phyloP scores from a whole-genome alignment of 2,329 filamentous ascomycete genomes.

The Colletotrichum camelliae region DNA sequence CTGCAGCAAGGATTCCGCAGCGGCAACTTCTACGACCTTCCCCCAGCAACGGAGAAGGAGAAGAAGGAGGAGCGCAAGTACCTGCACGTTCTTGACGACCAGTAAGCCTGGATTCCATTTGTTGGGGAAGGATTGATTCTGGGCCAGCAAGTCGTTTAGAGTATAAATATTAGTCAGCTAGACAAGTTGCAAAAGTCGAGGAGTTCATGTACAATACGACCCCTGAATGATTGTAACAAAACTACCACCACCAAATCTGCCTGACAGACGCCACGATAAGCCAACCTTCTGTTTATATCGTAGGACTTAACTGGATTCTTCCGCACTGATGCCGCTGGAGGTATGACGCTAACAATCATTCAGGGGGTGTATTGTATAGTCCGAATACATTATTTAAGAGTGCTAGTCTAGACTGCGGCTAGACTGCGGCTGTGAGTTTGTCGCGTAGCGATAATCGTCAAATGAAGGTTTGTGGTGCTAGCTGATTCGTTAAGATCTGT shows the following conservation, averaged over 20 bases:
- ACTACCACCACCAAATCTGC: no score
- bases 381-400: background rate
- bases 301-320: no score
- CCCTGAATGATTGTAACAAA: no score
- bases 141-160: slow-evolving; percentile 19
- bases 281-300: no score
- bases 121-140: slow-evolving; percentile 21
- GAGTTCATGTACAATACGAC: no score
- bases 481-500: slow-evolving; percentile 5
- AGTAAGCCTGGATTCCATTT: slow-evolving; percentile 40
- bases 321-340: no score
- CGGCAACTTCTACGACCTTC: slow-evolving; percentile 88
- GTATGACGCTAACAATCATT: no score
- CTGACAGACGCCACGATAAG: no score
- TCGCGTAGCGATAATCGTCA: background rate
- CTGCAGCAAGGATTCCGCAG: slow-evolving; percentile 87
- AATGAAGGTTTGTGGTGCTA: background rate
- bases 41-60: slow-evolving; percentile 93
- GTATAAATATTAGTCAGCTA: slow-evolving; percentile 36
- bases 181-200: slow-evolving; percentile 25
- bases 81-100: slow-evolving; percentile 88
- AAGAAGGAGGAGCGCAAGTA: slow-evolving; percentile 96
- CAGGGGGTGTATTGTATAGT: no score
- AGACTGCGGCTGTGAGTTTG: background rate
- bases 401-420: background rate